Evolutionary conservation across 2,329 filamentous ascomycete genomes (phyloP).

Genomic region (Calonectria hongkongensis): DNA sequence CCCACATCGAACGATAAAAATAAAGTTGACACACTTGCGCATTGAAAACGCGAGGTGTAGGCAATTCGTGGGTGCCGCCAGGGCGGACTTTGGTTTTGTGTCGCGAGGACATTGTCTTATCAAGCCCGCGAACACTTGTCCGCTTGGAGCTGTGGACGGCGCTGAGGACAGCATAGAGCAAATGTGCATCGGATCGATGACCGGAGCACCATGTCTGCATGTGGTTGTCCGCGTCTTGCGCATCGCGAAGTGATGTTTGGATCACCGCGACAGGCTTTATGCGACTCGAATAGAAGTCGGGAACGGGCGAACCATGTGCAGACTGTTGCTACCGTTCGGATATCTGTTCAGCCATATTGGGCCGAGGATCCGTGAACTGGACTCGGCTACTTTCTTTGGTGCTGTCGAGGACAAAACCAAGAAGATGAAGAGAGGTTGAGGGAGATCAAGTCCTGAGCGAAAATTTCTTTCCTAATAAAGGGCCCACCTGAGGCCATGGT

Average conservation of each 20-base stretch:
- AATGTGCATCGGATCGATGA: neutral
- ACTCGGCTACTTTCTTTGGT: neutral
- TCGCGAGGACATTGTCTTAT: neutral
- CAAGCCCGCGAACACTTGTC: slow-evolving; percentile 32
- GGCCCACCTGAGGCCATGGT: slow-evolving; percentile 18
- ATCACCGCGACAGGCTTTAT: slow-evolving; percentile 21
- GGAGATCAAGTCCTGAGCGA: neutral
- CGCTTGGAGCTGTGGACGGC: neutral
- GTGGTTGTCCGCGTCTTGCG: slow-evolving; percentile 9
- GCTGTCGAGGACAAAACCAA: slow-evolving; percentile 4
- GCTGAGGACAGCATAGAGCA: slow-evolving; percentile 1
- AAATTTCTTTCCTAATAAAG: slow-evolving; percentile 40
- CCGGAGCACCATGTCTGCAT: neutral
- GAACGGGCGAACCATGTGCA: slow-evolving; percentile 32
- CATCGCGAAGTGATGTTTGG: slow-evolving; percentile 40
- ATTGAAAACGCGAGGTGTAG: slow-evolving; percentile 77
- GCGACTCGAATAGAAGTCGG: slow-evolving; percentile 44
- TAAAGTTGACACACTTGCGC: slow-evolving; percentile 76
- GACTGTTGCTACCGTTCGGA: slow-evolving; percentile 29
- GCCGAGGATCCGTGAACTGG: neutral
- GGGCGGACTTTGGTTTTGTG: slow-evolving; percentile 47
- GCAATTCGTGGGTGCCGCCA: slow-evolving; percentile 72
- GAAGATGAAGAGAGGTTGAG: neutral
- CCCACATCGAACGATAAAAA: slow-evolving; percentile 75
- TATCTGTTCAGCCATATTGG: slow-evolving; percentile 14